These are phyloP conservation scores for Huntiella moniliformis DNA, from an alignment of 2,329 filamentous ascomycete species.

Conservation along the genomic window DNA sequence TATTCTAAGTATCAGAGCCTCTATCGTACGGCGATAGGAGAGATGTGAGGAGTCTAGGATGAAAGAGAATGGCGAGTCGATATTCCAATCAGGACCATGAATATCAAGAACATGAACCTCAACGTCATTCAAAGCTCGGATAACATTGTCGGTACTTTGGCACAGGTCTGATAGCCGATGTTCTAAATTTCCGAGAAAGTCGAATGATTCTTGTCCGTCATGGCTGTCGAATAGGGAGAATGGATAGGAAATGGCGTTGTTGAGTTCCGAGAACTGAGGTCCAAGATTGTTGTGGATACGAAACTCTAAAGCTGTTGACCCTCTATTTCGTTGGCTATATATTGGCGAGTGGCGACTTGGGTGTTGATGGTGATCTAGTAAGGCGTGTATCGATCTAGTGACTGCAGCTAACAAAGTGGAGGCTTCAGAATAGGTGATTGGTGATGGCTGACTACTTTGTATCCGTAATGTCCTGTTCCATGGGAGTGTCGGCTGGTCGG, in stretches of 20 bases:
- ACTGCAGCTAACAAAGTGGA: conserved; percentile 30
- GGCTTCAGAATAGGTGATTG: conserved; percentile 26
- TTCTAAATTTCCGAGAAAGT: conserved; percentile 25
- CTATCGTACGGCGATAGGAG: conserved; percentile 26
- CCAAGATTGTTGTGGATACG: conserved; percentile 31
- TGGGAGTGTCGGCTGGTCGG: conserved; percentile 18
- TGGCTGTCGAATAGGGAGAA: conserved; percentile 27
- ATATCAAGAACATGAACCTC: conserved; percentile 29
- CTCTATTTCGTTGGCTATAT: background rate
- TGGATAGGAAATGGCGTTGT: conserved; percentile 24
- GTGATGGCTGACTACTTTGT: conserved; percentile 28
- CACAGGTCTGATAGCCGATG: conserved; percentile 20
- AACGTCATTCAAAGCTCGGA: conserved; percentile 27
- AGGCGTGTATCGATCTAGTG: conserved; percentile 23
- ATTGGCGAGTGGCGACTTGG: too few relatives aligned
- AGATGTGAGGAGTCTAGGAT: conserved; percentile 23
- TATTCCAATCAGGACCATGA: conserved; percentile 26
- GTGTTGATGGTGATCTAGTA: conserved; percentile 20
- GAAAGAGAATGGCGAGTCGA: conserved; percentile 28
- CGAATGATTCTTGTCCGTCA: conserved; percentile 24
- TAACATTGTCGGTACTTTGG: conserved; percentile 23
- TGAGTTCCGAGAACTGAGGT: conserved; percentile 26
- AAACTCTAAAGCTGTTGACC: conserved; percentile 18
- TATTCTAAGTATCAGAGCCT: conserved; percentile 31
- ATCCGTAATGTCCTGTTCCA: conserved; percentile 25